These are phyloP conservation scores for Dactylellina cionopaga DNA, from an alignment of 2,329 filamentous ascomycete species.

Conservation along the genomic window DNA sequence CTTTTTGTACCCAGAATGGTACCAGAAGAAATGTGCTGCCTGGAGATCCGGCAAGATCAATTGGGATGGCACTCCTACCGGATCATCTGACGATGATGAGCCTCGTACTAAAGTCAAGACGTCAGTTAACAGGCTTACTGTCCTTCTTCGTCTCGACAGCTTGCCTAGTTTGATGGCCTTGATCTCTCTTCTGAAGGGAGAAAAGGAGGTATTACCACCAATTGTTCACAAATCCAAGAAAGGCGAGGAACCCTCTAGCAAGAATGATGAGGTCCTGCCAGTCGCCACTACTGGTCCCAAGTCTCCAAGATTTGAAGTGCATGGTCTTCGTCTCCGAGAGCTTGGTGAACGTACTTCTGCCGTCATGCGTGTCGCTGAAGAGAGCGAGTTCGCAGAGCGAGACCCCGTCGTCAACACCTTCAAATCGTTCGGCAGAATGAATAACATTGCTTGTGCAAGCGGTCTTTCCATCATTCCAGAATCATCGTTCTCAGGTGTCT, in stretches of 20 bases:
- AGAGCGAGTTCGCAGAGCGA: slow-evolving; percentile 75
- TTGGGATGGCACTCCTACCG: slow-evolving; percentile 75
- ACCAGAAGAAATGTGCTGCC: slow-evolving; percentile 76
- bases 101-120: slow-evolving; percentile 61
- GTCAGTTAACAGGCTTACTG: slow-evolving; percentile 73
- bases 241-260: slow-evolving; percentile 54
- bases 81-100: slow-evolving; percentile 58
- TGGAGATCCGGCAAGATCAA: slow-evolving; percentile 90
- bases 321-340: slow-evolving; percentile 85
- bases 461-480: slow-evolving; percentile 83
- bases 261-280: slow-evolving; percentile 51
- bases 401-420: slow-evolving; percentile 94
- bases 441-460: slow-evolving; percentile 83
- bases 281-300: slow-evolving; percentile 54
- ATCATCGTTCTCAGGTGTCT: slow-evolving; percentile 78
- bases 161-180: slow-evolving; percentile 84
- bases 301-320: slow-evolving; percentile 73
- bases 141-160: slow-evolving; percentile 85
- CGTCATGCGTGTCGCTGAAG: slow-evolving; percentile 90
- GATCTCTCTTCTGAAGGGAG: slow-evolving; percentile 78
- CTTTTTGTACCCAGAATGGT: slow-evolving; percentile 79
- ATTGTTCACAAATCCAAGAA: slow-evolving; percentile 60
- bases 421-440: slow-evolving; percentile 83
- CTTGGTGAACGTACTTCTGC: slow-evolving; percentile 92
- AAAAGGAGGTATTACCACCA: slow-evolving; percentile 58